Conservation (phyloP, 257 asterid species). For the Solanum neorickii region DNA sequence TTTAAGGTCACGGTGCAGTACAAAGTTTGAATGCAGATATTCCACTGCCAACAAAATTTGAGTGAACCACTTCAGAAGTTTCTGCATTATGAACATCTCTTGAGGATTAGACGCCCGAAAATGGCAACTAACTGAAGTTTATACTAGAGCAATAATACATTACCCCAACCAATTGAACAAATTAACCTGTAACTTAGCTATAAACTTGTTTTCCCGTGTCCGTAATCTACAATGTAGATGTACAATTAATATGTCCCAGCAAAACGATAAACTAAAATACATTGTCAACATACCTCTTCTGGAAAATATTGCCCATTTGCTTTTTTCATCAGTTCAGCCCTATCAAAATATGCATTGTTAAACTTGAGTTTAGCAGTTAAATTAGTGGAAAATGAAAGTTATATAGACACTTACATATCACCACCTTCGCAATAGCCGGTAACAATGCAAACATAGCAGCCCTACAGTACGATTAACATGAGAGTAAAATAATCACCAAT, state of each 20-base stretch:
- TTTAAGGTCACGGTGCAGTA: conserved; percentile 93
- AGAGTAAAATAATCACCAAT: not conserved
- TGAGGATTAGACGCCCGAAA: not conserved
- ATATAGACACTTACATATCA: conserved; percentile 62
- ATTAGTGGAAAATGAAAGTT: not conserved
- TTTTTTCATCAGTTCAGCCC: conserved; percentile 96
- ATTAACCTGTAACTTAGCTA: not conserved
- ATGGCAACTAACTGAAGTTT: not conserved
- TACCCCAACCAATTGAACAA: not conserved
- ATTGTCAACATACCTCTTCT: conserved; percentile 57
- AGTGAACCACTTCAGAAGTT: conserved; percentile 87
- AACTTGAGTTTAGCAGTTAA: not conserved
- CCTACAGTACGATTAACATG: conserved; percentile 36
- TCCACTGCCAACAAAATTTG: conserved; percentile 91
- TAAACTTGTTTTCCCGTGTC: not conserved
- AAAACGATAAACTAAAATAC: not conserved
- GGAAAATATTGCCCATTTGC: conserved; percentile 82
- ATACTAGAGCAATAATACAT: not conserved
- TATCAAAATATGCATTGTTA: conserved; percentile 11
- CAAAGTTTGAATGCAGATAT: conserved; percentile 89
- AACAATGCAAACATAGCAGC: conserved; percentile 96
- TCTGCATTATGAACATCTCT: conserved; percentile 34
- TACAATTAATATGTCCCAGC: not conserved
- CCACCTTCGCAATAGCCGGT: conserved; percentile 99
- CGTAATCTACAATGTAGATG: not conserved